Conservation (phyloP, 2,329 filamentous ascomycete genomes). For the Calonectria hawksworthii region DNA sequence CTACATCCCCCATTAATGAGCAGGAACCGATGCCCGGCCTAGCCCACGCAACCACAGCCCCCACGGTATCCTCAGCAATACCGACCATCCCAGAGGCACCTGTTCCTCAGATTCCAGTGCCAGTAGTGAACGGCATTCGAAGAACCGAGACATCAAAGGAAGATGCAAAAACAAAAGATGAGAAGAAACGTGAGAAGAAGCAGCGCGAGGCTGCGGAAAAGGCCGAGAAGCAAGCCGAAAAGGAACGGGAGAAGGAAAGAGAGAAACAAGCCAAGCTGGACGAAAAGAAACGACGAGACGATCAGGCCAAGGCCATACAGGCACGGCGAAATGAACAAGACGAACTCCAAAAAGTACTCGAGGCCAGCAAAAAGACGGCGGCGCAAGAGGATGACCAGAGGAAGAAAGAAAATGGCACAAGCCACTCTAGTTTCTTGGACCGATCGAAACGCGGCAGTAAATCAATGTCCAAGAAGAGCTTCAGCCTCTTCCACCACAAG, state of each 20-base stretch:
- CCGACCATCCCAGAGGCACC: conserved; percentile 30
- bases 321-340: conserved; percentile 69
- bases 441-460: conserved; percentile 81
- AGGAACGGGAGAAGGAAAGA: conserved; percentile 50
- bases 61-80: conserved; percentile 50
- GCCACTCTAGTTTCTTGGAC: conserved; percentile 67
- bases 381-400: conserved; percentile 63
- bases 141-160: conserved; percentile 44
- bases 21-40: conserved; percentile 70
- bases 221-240: conserved; percentile 66
- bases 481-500: conserved; percentile 72
- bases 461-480: conserved; percentile 83
- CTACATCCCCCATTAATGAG: conserved; percentile 60
- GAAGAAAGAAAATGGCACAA: conserved; percentile 57
- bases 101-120: conserved; percentile 29
- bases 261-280: conserved; percentile 61
- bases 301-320: conserved; percentile 67
- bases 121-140: conserved; percentile 34
- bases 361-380: conserved; percentile 75
- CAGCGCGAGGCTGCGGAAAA: conserved; percentile 71
- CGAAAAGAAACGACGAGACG: conserved; percentile 59
- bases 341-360: conserved; percentile 74
- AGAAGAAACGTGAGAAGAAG: conserved; percentile 77
- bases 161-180: conserved; percentile 66
- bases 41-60: conserved; percentile 77